Evolutionary conservation across 2,329 filamentous ascomycete species (phyloP), one percentile per base, ranked within the genome.

Genomic region (Penicillium griseofulvum): DNA sequence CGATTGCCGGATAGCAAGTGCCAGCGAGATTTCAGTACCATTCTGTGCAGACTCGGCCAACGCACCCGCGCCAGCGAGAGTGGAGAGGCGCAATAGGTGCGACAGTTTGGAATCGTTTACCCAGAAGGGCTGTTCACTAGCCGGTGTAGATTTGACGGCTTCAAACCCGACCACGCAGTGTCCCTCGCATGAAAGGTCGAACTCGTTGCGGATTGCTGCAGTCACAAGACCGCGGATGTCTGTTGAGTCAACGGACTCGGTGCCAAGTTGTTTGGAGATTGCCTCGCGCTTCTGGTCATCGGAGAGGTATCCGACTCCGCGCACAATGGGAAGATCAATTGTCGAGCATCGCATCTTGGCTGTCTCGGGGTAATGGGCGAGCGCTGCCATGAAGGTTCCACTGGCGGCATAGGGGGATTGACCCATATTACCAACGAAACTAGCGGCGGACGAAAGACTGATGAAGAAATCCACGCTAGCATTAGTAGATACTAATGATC

Each of bases 321-420:
- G 63, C 0, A 65, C 63, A 3, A 64, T 52, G 10, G 63, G 61
- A 0, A 65, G 54, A 78, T 83, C 80, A 77, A 66, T 73, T 58
- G 76, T 77, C 45, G 69, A 72, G 29, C 62, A 68, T n/a, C 66
- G 69, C 29, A 69, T 81, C 83, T 5, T 89, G 83, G 86, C 72
- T 81, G 53, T 42, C 11, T 60, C 49, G 4, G 60, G 56, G 47
- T 65, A 62, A 19, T 66, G 52, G n/a, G 60, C 60, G 8, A 65
- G 53, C 12, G 61, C 63, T 5, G 62, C 48, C 63, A 65, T 65
- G 37, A 64, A 65, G n/a, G 61, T 65, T 46, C 63, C 63, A 44
- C 58, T 65, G 28, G 63, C 38, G 84, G 87, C 77, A 84, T 90
- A 10, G 66, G 87, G 46, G 80, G 80, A 61, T 80, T 92, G 48